Base-by-base conservation (phyloP, 129 eudicot species). In the Helichrysum umbraculigerum region DNA sequence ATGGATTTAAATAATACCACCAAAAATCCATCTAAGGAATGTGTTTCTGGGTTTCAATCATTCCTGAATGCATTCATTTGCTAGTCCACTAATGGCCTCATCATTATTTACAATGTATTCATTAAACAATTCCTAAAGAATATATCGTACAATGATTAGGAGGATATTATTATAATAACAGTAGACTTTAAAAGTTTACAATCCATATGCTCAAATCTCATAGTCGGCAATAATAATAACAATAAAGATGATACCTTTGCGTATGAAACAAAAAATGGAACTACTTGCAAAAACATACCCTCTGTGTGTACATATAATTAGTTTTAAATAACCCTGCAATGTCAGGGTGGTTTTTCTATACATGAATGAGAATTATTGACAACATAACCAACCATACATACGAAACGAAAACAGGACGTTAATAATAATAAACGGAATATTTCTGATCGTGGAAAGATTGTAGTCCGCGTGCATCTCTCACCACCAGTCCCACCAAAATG, bases 301-400 rank as follows among this genome's bases (percentile, higher is more conserved):
- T 61, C 42, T 71, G 9, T 51, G 70, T 69, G 62, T 59, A 78
- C 61, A 54, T 67, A 39, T 79, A 37, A 66, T 57, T 39, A 35
- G 52, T 79, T 65, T 72, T 20, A 25, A 66, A 66, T 74, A 37
- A 67, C 83, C 83, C 83, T 74, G 79, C 34, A 74, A 80, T 80
- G 75, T 10, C 79, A 80, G 76, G 83, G 75, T 16, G 70, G 22
- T 80, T 65, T 39, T 77, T 80, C 83, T 80, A 80, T 80, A 80
- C 83, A 80, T 30, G 74, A 80, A 74, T 75, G 52, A 30, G 54
- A 67, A 61, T 80, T 80, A 79, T 80, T 73, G 75, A 80, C 83
- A 67, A 47, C 14, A 47, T 47, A 12, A 80, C 74, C 61, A 66
- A 80, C 74, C 61, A 66, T 60, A 66, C 75, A 73, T 74, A 73